Base-by-base conservation (phyloP, 1,284 basidiomycete genomes). In the Calocybe gambosa region DNA sequence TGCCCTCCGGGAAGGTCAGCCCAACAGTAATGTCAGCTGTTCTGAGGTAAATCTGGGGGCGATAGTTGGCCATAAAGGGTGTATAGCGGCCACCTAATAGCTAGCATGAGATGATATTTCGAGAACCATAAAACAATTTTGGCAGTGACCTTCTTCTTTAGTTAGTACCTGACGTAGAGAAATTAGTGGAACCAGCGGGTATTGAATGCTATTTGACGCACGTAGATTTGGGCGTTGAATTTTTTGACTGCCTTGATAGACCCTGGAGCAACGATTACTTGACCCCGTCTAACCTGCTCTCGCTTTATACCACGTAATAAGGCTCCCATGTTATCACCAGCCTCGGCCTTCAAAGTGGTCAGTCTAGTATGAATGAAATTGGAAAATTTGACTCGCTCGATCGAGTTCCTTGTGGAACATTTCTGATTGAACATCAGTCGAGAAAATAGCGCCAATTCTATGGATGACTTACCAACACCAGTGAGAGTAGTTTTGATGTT, bases 351-450 rank as follows among this genome's bases (percentile, higher is more conserved):
- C 36, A 47, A 12, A 28, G 28, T 2, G 20, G 15, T 43, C 41
- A 49, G 21, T 37, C 34, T 12, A 12, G 39, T 9, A 42, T 39
- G 13, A 31, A 34, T 34, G 31, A 34, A 4, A 15, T n/a, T 34
- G 13, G 26, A 38, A 42, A 29, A 8, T 57, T 4, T 18, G 16
- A 33, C 75, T 43, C 66, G 84, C 85, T 51, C 93, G 83, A 47
- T 99, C 96, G 52, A 99, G 82, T 73, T 99, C 96, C 77, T 97
- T 98, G 79, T 97, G 94, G 85, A 99, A 99, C 91, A 97, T 98
- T 71, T 99, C 95, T 89, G 55, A 10, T 37, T 15, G 21, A 8
- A 55, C 52, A 43, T 20, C 36, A 19, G 43, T 23, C 3, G 13
- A 34, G 29, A 6, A 34, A 36, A 21, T 16, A 1, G 12, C 29